Percentiles rank a stretch among this genome's conserved stretches.
Conservation (phyloP, 2,329 filamentous ascomycete species). For the Davidsoniella australis region DNA sequence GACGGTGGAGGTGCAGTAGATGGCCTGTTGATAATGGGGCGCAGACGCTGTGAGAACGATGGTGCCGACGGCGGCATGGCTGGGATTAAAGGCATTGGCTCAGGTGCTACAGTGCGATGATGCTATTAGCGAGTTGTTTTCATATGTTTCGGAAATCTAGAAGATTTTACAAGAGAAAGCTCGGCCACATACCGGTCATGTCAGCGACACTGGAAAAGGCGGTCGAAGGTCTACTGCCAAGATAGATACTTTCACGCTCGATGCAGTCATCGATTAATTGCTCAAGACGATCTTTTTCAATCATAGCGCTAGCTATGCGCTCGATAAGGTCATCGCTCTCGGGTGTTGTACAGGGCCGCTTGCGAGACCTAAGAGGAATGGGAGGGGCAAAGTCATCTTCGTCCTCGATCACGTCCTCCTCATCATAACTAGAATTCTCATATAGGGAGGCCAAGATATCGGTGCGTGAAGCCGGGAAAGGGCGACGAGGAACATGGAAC, state of each 20-base stretch:
- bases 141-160: not conserved
- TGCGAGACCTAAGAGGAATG: conserved; percentile 29
- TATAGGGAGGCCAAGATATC: conserved; percentile 15
- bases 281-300: conserved; percentile 41
- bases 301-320: conserved; percentile 37
- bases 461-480: conserved; percentile 20
- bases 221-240: conserved; percentile 35
- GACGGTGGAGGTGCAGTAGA: conserved; percentile 16
- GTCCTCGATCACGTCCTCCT: not conserved
- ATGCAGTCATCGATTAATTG: conserved; percentile 42
- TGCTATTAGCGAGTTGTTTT: not conserved
- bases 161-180: not conserved
- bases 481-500: conserved; percentile 36
- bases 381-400: conserved; percentile 14
- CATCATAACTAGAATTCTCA: not conserved
- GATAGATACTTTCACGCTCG: conserved; percentile 42
- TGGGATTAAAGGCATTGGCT: conserved; percentile 38
- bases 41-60: conserved; percentile 39
- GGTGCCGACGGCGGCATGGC: conserved; percentile 38
- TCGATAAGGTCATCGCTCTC: conserved; percentile 35
- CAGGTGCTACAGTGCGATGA: conserved; percentile 22
- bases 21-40: conserved; percentile 23
- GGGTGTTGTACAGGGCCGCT: conserved; percentile 28
- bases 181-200: conserved; percentile 16
- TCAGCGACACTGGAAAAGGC: conserved; percentile 23